phyloP scores from a whole-genome alignment of 1,139 yeast species.

The Zygosaccharomyces sapae region DNA sequence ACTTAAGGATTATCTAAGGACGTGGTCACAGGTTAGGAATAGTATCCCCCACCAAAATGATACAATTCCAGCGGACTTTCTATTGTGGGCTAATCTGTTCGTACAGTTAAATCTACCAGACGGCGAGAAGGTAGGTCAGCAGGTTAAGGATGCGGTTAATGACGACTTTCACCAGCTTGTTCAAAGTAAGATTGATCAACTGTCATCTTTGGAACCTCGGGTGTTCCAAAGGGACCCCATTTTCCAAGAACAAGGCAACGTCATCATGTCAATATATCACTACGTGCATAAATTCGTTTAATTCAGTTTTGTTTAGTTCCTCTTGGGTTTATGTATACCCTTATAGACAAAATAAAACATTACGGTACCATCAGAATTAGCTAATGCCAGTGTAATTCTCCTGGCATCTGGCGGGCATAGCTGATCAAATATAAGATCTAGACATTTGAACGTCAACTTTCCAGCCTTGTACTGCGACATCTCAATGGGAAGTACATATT shows the following conservation, averaged over 20 bases:
- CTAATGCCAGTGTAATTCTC: slow-evolving; percentile 50
- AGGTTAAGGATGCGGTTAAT: slow-evolving; percentile 17
- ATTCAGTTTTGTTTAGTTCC: slow-evolving; percentile 24
- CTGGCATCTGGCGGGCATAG: slow-evolving; percentile 24
- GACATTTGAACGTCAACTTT: slow-evolving; percentile 35
- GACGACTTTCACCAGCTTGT: slow-evolving; percentile 10
- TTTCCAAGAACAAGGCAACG: slow-evolving; percentile 27
- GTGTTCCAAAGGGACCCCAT: slow-evolving; percentile 16
- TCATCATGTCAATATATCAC: slow-evolving; percentile 21
- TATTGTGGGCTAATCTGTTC: slow-evolving; percentile 27
- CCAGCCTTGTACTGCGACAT: slow-evolving; percentile 26
- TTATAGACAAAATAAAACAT: slow-evolving; percentile 65
- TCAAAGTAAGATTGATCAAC: slow-evolving; percentile 8
- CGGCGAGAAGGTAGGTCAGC: slow-evolving; percentile 19
- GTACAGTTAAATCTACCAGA: slow-evolving; percentile 28
- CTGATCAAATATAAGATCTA: slow-evolving; percentile 30
- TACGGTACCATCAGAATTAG: slow-evolving; percentile 62
- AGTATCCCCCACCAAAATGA: slow-evolving; percentile 8
- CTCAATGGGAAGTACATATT: slow-evolving; percentile 37
- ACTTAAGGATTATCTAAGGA: slow-evolving; percentile 19
- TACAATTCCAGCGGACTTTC: slow-evolving; percentile 20
- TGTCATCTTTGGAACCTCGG: slow-evolving; percentile 3
- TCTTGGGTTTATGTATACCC: slow-evolving; percentile 60
- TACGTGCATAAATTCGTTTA: slow-evolving; percentile 10
- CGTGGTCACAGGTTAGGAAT: slow-evolving; percentile 22